Conservation (phyloP, 768 basidiomycete genomes). For the Auricularia cornea region DNA sequence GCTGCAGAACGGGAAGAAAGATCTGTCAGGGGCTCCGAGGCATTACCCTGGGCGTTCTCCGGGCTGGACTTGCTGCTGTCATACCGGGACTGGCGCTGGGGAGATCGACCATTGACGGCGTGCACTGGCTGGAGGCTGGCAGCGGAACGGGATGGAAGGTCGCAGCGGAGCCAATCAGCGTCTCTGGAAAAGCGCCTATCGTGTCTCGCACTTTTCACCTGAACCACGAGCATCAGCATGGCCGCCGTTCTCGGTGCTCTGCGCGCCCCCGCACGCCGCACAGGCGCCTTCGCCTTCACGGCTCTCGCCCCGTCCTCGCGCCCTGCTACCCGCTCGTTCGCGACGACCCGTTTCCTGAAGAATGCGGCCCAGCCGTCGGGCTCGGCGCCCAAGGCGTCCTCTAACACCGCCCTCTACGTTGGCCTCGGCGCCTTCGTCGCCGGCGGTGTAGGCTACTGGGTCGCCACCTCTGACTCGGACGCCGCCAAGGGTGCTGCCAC, state of each 20-base stretch:
- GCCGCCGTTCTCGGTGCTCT: conserved; percentile 3
- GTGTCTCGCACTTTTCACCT: neutral
- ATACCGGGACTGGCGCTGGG: neutral
- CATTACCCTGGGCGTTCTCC: neutral
- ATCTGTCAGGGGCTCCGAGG: too few species aligned
- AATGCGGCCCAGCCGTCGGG: neutral
- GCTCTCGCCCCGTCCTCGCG: conserved; percentile 17
- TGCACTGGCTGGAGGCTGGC: neutral
- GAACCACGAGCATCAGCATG: neutral
- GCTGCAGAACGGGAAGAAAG: too few species aligned
- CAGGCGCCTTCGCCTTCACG: conserved; percentile 12
- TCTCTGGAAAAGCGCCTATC: neutral
- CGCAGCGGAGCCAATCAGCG: neutral
- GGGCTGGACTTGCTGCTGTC: neutral
- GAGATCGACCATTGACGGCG: too few species aligned
- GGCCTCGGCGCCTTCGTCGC: conserved; percentile 52
- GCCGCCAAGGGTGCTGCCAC: conserved; percentile 43
- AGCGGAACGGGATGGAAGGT: neutral
- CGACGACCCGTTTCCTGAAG: neutral
- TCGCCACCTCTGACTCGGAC: conserved; percentile 39
- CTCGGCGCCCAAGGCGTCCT: conserved; percentile 9
- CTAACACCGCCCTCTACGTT: conserved; percentile 47
- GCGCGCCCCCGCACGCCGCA: conserved; percentile 7
- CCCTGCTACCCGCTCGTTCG: conserved; percentile 2
- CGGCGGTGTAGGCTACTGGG: conserved; percentile 58